Conservation (phyloP, 1,284 basidiomycete genomes). For the Irpex sp. region DNA sequence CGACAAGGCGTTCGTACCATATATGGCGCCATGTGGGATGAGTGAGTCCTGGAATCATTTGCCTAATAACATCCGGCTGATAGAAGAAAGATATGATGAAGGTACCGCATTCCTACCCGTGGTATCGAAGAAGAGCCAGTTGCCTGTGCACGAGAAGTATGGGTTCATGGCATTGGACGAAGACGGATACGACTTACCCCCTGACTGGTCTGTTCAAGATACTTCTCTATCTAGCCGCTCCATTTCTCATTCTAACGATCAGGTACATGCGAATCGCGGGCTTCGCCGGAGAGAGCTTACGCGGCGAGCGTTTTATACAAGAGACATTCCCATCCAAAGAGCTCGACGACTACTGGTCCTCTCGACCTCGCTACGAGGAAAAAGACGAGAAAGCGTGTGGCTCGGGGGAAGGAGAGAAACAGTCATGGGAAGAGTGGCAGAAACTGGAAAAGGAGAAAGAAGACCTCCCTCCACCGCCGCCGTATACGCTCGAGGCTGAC, state of each 20-base stretch:
- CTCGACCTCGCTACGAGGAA: slow-evolving; percentile 55
- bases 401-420: slow-evolving; percentile 24
- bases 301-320: slow-evolving; percentile 54
- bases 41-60: slow-evolving; percentile 42
- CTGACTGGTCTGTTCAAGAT: slow-evolving; percentile 55
- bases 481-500: slow-evolving; percentile 58
- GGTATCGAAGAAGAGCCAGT: slow-evolving; percentile 48
- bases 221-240: neutral
- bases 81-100: slow-evolving; percentile 61
- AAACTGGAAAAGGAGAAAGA: slow-evolving; percentile 29
- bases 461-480: slow-evolving; percentile 50
- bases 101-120: slow-evolving; percentile 74
- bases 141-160: slow-evolving; percentile 54
- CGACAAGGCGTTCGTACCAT: slow-evolving; percentile 59
- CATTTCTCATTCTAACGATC: neutral
- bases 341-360: slow-evolving; percentile 68
- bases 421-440: slow-evolving; percentile 45
- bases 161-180: slow-evolving; percentile 66
- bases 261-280: slow-evolving; percentile 79
- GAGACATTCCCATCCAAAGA: slow-evolving; percentile 70
- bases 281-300: slow-evolving; percentile 63
- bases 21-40: slow-evolving; percentile 84
- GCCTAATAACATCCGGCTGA: neutral
- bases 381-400: slow-evolving; percentile 24
- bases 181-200: slow-evolving; percentile 67